Percentiles rank a stretch among this genome's conserved stretches.
Evolutionary conservation across 225 moss, liverwort and hornwort genomes (phyloP).

Genomic region (Lunularia cruciata): DNA sequence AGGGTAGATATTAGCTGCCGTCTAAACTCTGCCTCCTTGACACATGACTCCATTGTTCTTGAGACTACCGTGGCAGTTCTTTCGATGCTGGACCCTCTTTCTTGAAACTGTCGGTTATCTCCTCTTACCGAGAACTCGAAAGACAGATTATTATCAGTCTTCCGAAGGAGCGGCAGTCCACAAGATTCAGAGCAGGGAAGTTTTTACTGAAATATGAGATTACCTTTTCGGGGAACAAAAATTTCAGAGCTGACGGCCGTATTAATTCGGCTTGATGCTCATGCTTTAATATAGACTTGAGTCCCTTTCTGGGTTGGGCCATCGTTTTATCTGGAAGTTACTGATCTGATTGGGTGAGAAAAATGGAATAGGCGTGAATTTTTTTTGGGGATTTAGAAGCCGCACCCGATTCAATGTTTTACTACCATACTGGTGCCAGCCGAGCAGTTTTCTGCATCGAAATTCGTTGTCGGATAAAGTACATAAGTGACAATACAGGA

Average conservation of each 20-base stretch:
- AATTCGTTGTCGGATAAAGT: neutral
- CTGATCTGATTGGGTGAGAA: neutral
- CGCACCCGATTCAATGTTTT: too few relatives aligned
- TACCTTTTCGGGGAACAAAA: too few relatives aligned
- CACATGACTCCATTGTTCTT: conserved; percentile 9
- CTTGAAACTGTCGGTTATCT: conserved; percentile 10
- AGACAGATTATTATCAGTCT: neutral
- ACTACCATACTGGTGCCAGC: too few relatives aligned
- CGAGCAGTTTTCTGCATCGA: too few relatives aligned
- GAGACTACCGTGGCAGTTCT: conserved; percentile 15
- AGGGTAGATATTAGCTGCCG: neutral
- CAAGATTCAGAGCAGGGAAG: neutral
- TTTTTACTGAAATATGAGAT: neutral
- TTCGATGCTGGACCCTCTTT: conserved; percentile 2
- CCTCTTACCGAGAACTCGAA: neutral
- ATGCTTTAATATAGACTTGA: neutral
- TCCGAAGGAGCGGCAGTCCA: neutral
- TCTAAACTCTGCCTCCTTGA: neutral
- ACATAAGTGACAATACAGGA: neutral
- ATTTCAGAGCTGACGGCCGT: neutral
- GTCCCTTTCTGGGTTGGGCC: too few relatives aligned
- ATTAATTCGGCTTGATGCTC: too few relatives aligned
- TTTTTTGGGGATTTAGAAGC: too few relatives aligned
- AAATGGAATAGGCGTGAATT: neutral
- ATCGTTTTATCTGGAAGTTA: neutral